Evolutionary conservation across 495 filamentous ascomycete genomes (phyloP), one percentile per base, ranked within the genome.

Genomic region (Penicillium paradoxum): DNA sequence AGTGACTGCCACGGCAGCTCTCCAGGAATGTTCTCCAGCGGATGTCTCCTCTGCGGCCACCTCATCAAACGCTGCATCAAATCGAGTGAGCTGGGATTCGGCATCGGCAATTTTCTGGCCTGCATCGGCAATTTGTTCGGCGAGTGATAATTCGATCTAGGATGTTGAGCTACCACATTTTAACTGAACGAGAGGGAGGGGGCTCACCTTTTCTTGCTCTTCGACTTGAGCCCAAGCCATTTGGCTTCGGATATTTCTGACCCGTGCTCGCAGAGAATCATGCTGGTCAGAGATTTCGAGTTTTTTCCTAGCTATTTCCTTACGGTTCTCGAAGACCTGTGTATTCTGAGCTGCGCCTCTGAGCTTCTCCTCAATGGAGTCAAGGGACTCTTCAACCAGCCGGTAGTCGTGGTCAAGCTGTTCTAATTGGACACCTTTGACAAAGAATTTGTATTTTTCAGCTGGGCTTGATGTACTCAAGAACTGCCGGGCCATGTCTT

Each of bases 371-470:
- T 86, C 78, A n/a, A 87, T 82, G 9, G 78, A 79, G 48, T 95
- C 88, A 21, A 87, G 73, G 1, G 72, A 79, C 50, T 88, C 80
- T 49, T 81, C 83, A 17, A 97, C 81, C 33, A 95, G 67, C 39
- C 82, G 77, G 67, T 99, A 99, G 61, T 97, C 95, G 54, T 89
- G 83, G 65, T 96, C 90, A 11, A 99, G 77, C 58, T 91, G 84
- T 63, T 97, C 89, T 2, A 99, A 76, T 63, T 97, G 91, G 5
- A 96, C 93, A 19, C 93, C 93, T 65, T 95, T 90, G 48, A 96
- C 83, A 63, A 97, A 99, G 58, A 96, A 96, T 58, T 89, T 92
- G 76, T 97, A 99, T 64, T 97, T 99, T 45, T 92, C 83, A 4
- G 76, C 70, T 4, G 90, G 80, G 18, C 79, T 86, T 18, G 95